Evolutionary conservation across 768 basidiomycete genomes (phyloP), one percentile per base, ranked within the genome.

Genomic region (Pholiota microspora): DNA sequence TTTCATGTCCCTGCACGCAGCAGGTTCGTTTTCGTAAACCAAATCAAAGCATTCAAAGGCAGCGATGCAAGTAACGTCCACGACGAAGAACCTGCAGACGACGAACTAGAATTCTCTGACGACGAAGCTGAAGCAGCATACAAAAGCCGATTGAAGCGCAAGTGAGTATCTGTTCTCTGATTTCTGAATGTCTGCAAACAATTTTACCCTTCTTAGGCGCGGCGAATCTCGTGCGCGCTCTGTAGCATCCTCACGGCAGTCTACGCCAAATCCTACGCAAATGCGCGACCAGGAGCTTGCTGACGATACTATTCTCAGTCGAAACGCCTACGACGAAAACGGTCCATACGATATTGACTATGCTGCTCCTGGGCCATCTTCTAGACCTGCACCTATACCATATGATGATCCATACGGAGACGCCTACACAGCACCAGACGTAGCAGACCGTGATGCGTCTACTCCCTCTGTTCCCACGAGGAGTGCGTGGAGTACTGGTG

Each of bases 41-140:
- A 86, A 44, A 78, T 98, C 44, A 80, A 81, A 55, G 77, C 72
- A 15, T 67, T 83, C 57, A 94, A 86, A 65, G 96, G 95, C 36
- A 94, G 91, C 59, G 96, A 98, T 62, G 96, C 96, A 18, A 93
- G 90, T 64, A 98, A 98, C 65, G 77, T 94, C 8, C 84, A 94
- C 60, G 96, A 98, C 65, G 96, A 98, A 70, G 96, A 98, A 67
- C 87, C 92, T 2, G 89, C 77, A 1, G 94, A 92, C 16, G 83
- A 92, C 52, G 96, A 98, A 65, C 64, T 92, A 27, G 96, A 98
- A 66, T 98, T 95, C 70, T 94, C 91, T 2, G 96, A 98, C 60
- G 96, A 98, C 61, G 96, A 98, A 67, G 80, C 86, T 51, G 96
- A 98, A 68, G 83, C 84, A 15, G 85, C 83, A 25, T 80, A 86